Conservation (phyloP, 2,329 filamentous ascomycete species). For the Septoria petroselini region DNA sequence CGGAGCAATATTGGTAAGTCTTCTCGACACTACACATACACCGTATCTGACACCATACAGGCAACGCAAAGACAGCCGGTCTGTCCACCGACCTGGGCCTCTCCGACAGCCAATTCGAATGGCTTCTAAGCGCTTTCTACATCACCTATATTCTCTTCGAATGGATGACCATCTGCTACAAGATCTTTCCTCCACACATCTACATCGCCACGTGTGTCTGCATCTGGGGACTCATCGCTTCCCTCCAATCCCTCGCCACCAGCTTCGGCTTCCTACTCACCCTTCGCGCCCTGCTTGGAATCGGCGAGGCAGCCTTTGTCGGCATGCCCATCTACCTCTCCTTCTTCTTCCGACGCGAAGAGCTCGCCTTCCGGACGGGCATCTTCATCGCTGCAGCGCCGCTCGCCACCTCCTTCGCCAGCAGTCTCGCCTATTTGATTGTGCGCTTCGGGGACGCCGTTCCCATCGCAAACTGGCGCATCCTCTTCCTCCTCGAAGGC, state of each 20-base stretch:
- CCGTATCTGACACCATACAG: too few species aligned
- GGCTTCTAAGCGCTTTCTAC: constrained; percentile 62
- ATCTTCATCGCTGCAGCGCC: constrained; percentile 76
- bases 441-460: constrained; percentile 60
- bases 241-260: constrained; percentile 58
- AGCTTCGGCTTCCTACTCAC: constrained; percentile 56
- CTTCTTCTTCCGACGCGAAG: constrained; percentile 62
- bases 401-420: constrained; percentile 65
- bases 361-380: constrained; percentile 80
- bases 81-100: constrained; percentile 54
- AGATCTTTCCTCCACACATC: constrained; percentile 58
- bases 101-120: constrained; percentile 57
- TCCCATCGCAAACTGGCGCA: constrained; percentile 78
- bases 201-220: constrained; percentile 65
- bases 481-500: constrained; percentile 79
- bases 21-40: constrained; percentile 13
- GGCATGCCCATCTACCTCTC: constrained; percentile 64
- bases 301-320: constrained; percentile 62
- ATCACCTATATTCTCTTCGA: constrained; percentile 63
- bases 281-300: constrained; percentile 57
- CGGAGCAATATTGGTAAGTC: constrained; percentile 63
- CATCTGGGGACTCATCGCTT: constrained; percentile 76
- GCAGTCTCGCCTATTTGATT: constrained; percentile 75
- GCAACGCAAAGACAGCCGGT: constrained; percentile 62
- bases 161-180: constrained; percentile 61